phyloP scores from a whole-genome alignment of 257 asterid genomes.

The Lycium ferocissimum region DNA sequence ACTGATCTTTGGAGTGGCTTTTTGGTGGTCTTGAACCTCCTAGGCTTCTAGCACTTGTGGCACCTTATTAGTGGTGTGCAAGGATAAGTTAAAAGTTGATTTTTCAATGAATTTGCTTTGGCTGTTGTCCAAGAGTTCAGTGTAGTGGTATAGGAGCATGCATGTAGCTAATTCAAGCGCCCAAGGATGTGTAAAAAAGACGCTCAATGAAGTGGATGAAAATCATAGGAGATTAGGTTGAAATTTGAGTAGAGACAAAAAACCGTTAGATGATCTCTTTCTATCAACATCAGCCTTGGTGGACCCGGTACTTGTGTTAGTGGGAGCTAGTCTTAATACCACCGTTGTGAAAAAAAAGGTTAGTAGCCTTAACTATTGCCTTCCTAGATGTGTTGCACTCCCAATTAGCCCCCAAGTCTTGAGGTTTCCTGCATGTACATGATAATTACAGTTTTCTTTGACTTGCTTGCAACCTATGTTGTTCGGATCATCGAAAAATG shows the following conservation, averaged over 20 bases:
- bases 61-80: no score
- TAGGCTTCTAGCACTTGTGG: no score
- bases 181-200: neutral
- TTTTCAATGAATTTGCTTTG: neutral
- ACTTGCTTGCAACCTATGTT: neutral
- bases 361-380: neutral
- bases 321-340: neutral
- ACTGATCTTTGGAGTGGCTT: no score
- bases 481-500: neutral
- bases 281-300: neutral
- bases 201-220: constrained; percentile 1
- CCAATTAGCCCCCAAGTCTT: neutral
- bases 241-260: neutral
- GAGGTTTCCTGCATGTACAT: neutral
- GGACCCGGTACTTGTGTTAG: neutral
- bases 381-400: neutral
- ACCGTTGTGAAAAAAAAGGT: neutral
- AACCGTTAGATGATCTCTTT: neutral
- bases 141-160: neutral
- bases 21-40: no score
- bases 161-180: neutral
- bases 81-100: no score
- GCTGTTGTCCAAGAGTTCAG: neutral
- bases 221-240: neutral
- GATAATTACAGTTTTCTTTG: neutral